These are phyloP conservation scores for Antrodiella citrinella DNA, from an alignment of 768 basidiomycete genomes.

Conservation along the genomic window DNA sequence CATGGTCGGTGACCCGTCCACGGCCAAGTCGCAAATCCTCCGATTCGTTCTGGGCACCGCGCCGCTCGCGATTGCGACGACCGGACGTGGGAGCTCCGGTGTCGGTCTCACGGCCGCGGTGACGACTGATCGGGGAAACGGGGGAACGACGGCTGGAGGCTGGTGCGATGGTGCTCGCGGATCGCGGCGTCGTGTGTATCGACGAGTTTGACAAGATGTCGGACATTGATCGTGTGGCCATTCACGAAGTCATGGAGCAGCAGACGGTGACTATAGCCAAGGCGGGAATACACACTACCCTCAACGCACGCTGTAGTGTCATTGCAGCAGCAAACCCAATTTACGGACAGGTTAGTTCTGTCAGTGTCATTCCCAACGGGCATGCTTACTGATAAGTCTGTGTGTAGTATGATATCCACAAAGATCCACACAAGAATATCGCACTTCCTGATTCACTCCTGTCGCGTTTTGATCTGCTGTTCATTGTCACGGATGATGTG, in stretches of 20 bases:
- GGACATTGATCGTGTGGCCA: conserved; percentile 95
- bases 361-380: conserved; percentile 1
- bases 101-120: conserved; percentile 99
- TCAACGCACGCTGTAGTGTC: conserved; percentile 97
- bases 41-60: conserved; percentile 95
- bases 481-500: conserved; percentile 97
- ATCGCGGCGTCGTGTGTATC: conserved; percentile 97
- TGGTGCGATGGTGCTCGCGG: conserved; percentile 98
- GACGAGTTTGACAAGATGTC: conserved; percentile 99
- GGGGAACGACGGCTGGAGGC: conserved; percentile 96
- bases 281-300: conserved; percentile 95
- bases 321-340: conserved; percentile 98
- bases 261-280: conserved; percentile 99
- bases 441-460: conserved; percentile 95
- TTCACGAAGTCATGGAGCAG: conserved; percentile 99
- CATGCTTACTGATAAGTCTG: conserved; percentile 7
- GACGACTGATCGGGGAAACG: conserved; percentile 95
- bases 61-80: conserved; percentile 95
- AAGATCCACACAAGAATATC: conserved; percentile 98
- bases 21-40: conserved; percentile 93
- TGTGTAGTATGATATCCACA: conserved; percentile 94
- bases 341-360: conserved; percentile 74
- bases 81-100: conserved; percentile 95
- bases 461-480: conserved; percentile 97
- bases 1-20: conserved; percentile 99